Evolutionary conservation across 768 basidiomycete genomes (phyloP).

Genomic region (Lentinus tigrinus): DNA sequence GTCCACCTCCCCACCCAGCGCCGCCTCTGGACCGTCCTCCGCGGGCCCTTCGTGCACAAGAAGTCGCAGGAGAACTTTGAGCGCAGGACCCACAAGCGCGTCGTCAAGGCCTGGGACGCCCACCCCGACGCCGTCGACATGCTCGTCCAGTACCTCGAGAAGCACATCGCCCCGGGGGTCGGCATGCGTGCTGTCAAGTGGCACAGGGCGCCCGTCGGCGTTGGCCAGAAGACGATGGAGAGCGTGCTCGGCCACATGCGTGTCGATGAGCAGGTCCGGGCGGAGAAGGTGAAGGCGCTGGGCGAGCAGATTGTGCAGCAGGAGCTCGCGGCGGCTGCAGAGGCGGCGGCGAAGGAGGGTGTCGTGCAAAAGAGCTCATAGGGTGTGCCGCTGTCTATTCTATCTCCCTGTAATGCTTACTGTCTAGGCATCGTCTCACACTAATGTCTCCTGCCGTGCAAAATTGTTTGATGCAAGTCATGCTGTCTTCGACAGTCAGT

Average conservation of each 20-base stretch:
- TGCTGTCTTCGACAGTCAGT: no score
- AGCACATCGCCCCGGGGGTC: constrained; percentile 79
- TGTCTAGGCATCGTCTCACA: no score
- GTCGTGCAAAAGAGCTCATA: constrained; percentile 1
- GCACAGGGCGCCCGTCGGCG: constrained; percentile 60
- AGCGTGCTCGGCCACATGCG: constrained; percentile 33
- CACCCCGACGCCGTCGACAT: constrained; percentile 72
- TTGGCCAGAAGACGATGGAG: constrained; percentile 42
- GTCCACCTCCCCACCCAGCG: constrained; percentile 71
- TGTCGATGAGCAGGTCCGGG: constrained; percentile 29
- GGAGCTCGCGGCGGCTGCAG: constrained; percentile 30
- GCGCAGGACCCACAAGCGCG: constrained; percentile 76
- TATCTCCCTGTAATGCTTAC: no score
- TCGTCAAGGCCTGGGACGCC: constrained; percentile 90
- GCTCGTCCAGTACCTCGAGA: constrained; percentile 77
- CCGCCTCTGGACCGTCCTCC: constrained; percentile 80
- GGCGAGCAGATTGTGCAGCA: constrained; percentile 41
- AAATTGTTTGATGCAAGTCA: no score
- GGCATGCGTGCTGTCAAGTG: constrained; percentile 82
- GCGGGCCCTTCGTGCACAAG: constrained; percentile 88
- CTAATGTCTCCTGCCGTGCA: no score
- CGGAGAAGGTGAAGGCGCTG: constrained; percentile 30
- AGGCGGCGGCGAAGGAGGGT: constrained; percentile 8
- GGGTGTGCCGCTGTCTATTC: background rate
- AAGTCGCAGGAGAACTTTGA: constrained; percentile 97